Percentiles rank a stretch among this genome's conserved stretches.
phyloP scores from a whole-genome alignment of 2,329 filamentous ascomycete species.

The Calonectria fujianensis region DNA sequence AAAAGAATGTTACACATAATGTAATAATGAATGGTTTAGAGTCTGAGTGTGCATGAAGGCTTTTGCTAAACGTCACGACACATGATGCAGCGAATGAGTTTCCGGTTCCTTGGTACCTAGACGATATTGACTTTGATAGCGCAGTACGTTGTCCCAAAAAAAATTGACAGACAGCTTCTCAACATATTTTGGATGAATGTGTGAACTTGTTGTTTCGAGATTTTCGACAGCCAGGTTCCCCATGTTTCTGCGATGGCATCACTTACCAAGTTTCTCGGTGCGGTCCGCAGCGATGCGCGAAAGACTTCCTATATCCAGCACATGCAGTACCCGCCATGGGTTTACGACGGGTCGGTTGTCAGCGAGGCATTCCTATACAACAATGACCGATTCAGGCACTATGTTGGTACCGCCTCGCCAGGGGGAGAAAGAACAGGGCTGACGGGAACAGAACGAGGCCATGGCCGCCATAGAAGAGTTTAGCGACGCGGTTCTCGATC shows the following conservation, averaged over 20 bases:
- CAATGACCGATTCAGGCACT: not conserved
- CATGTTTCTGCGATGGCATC: constrained; percentile 17
- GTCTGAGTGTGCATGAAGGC: not conserved
- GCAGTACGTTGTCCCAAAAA: not conserved
- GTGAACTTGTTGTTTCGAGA: not conserved
- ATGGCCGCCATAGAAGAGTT: constrained; percentile 1
- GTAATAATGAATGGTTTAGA: constrained; percentile 24
- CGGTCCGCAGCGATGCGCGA: not conserved
- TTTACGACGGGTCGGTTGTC: not conserved
- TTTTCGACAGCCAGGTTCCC: not conserved
- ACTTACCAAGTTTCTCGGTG: constrained; percentile 5
- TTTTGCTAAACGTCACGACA: not conserved
- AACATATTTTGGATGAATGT: not conserved
- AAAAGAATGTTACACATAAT: constrained; percentile 23
- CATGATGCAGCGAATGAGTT: constrained; percentile 7
- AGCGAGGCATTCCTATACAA: not conserved
- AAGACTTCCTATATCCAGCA: not conserved
- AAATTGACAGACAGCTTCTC: not conserved
- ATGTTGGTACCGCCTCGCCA: constrained; percentile 14
- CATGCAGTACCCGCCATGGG: constrained; percentile 2
- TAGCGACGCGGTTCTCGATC: constrained; percentile 7
- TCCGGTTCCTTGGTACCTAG: constrained; percentile 4
- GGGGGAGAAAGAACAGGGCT: not conserved
- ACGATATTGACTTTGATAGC: not conserved
- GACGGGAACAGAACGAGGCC: constrained; percentile 4